These are phyloP conservation scores for Pichia sporocuriosa DNA, from an alignment of 805 yeast genomes.

Conservation along the genomic window DNA sequence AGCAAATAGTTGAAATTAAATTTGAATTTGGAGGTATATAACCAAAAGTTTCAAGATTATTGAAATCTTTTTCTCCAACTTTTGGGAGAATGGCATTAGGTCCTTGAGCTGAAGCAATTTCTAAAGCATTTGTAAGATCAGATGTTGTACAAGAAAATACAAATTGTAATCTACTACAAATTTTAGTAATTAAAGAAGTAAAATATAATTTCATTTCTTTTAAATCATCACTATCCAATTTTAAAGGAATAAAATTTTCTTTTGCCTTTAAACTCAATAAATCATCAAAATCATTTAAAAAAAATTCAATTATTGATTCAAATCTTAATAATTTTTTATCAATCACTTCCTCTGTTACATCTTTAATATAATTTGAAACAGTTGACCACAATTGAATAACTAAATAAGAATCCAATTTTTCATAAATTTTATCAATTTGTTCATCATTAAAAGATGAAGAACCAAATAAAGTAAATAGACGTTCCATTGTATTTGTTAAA, in stretches of 20 bases:
- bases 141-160: conserved; percentile 31
- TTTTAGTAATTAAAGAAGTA: conserved; percentile 21
- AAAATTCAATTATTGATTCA: conserved; percentile 49
- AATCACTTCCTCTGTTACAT: conserved; percentile 28
- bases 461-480: conserved; percentile 20
- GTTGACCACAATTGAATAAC: conserved; percentile 57
- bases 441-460: conserved; percentile 20
- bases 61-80: conserved; percentile 9
- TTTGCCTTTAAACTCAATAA: conserved; percentile 22
- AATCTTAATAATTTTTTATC: conserved; percentile 39
- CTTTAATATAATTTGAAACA: conserved; percentile 34
- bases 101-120: conserved; percentile 4
- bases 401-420: conserved; percentile 42
- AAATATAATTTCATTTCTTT: conserved; percentile 30
- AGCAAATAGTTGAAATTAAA: conserved; percentile 51
- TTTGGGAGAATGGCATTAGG: conserved; percentile 6
- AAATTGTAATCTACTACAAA: conserved; percentile 24
- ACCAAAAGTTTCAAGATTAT: conserved; percentile 32
- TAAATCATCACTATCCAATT: conserved; percentile 39
- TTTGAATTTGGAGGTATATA: conserved; percentile 62
- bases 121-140: conserved; percentile 29
- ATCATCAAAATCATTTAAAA: conserved; percentile 36
- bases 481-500: conserved; percentile 23
- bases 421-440: conserved; percentile 25
- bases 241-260: conserved; percentile 17